Percentiles rank a stretch among this genome's conserved stretches.
Conservation (phyloP, 768 basidiomycete species). For the Macrolepiota albuminosa region DNA sequence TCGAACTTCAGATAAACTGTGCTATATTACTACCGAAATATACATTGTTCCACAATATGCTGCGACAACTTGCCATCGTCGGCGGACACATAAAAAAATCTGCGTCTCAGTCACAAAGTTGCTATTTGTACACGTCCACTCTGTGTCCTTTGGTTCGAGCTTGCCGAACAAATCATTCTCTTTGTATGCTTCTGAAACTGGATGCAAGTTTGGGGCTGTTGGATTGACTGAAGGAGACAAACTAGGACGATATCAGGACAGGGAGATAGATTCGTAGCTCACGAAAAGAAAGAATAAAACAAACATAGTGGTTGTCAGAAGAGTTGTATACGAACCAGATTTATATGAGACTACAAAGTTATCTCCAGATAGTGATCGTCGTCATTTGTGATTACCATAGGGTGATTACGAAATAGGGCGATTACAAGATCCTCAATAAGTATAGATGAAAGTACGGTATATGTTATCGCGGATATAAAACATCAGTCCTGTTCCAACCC, state of each 20-base stretch:
- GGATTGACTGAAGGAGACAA: conserved; percentile 56
- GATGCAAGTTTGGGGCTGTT: conserved; percentile 74
- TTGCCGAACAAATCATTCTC: conserved; percentile 66
- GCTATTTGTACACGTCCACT: conserved; percentile 74
- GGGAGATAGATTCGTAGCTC: conserved; percentile 30
- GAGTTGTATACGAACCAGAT: conserved; percentile 6
- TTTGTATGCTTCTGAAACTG: conserved; percentile 61
- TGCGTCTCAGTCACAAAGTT: conserved; percentile 94
- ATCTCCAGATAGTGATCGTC: neutral
- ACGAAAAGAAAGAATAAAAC: conserved; percentile 68
- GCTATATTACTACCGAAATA: too few species aligned
- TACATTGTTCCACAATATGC: too few species aligned
- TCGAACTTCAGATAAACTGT: too few species aligned
- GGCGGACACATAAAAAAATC: conserved; percentile 61
- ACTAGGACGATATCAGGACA: conserved; percentile 25
- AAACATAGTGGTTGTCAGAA: conserved; percentile 53
- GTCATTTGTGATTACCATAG: neutral
- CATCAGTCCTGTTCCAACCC: conserved; percentile 14
- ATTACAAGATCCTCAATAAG: neutral
- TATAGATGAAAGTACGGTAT: neutral
- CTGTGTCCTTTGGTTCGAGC: conserved; percentile 68
- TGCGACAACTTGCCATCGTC: neutral
- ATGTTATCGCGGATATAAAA: conserved; percentile 1
- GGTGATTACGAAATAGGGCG: too few species aligned
- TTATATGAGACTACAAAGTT: conserved; percentile 8